Evolutionary conservation across 305 asterid species (phyloP).

Genomic region (Coffea humblotiana): DNA sequence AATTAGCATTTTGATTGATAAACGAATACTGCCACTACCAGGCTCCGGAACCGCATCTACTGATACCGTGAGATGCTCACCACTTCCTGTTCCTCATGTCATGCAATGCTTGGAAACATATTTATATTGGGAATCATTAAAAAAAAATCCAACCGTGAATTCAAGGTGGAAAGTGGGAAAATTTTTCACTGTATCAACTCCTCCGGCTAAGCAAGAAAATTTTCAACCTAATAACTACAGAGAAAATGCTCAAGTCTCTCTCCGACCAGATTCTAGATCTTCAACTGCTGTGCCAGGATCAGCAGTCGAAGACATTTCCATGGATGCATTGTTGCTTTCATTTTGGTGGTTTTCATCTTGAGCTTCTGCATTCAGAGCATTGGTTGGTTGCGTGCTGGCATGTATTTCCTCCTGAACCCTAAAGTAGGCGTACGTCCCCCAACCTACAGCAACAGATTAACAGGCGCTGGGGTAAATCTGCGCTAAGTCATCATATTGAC

Average conservation of each 20-base stretch:
- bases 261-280: slow-evolving; percentile 62
- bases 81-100: no score
- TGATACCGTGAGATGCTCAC: no score
- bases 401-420: slow-evolving; percentile 52
- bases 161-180: no score
- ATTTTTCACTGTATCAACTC: no score
- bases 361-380: slow-evolving; percentile 18
- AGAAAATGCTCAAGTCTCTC: slow-evolving; percentile 14
- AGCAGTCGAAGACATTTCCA: slow-evolving; percentile 21
- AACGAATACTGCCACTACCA: no score
- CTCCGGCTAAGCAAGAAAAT: background rate
- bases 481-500: background rate
- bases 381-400: slow-evolving; percentile 4
- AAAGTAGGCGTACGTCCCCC: slow-evolving; percentile 66
- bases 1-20: no score
- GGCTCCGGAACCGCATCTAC: no score
- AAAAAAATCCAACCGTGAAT: no score
- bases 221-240: background rate
- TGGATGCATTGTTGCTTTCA: slow-evolving; percentile 28
- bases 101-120: no score
- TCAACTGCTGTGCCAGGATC: slow-evolving; percentile 30
- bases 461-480: background rate
- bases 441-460: slow-evolving; percentile 39
- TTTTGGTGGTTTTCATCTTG: slow-evolving; percentile 40
- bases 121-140: no score